Base-by-base conservation (phyloP, 2,329 filamentous ascomycete species). In the Blastomyces silverae region DNA sequence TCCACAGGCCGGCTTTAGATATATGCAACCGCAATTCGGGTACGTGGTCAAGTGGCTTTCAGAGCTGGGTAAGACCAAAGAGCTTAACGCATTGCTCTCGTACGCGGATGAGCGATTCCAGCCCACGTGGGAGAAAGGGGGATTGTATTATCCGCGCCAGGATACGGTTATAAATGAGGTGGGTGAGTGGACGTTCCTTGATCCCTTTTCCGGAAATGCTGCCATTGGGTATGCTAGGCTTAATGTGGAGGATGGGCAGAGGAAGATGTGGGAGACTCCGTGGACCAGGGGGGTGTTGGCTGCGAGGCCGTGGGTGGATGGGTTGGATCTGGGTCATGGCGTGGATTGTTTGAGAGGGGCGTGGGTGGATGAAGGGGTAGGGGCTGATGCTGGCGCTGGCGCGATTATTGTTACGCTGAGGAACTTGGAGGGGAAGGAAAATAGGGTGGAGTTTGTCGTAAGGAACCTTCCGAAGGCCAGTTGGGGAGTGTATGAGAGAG, bases 131-230 rank as follows among this genome's bases (percentile, higher is more conserved):
- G 71, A 73, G 44, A 70, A 72, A 72, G 76, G 76, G 0, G 76
- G 77, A 0, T 65, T 78, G 6, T 77, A 71, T 61, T 78, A 79
- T 56, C 69, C 70, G 0, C 67, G 74, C 11, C 69, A 72, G 42
- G 73, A 73, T 28, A 58, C 59, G 7, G 52, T 62, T 0, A 64
- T 67, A 25, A 71, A 76, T 62, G 63, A 69, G 2, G 59, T 72
- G 0, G 68, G 44, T 8, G 44, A 48, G n/a, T 48, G 44, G 44
- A 48, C 44, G 8, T 48, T 48, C 44, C n/a, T 48, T 64, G 76
- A 79, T 34, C 74, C 76, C 0, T 76, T 74, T 25, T 69, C 75
- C 0, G 75, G 78, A 0, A 78, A 79, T 64, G 71, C 71, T 0
- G 71, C 68, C 0, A 73, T 79, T 64, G 76, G 71, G 0, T 79